A percentile compares a stretch with the other conserved stretches of the same genome.
Evolutionary conservation across 805 yeast genomes (phyloP).

Genomic region (Hermanozyma aechmeae): DNA sequence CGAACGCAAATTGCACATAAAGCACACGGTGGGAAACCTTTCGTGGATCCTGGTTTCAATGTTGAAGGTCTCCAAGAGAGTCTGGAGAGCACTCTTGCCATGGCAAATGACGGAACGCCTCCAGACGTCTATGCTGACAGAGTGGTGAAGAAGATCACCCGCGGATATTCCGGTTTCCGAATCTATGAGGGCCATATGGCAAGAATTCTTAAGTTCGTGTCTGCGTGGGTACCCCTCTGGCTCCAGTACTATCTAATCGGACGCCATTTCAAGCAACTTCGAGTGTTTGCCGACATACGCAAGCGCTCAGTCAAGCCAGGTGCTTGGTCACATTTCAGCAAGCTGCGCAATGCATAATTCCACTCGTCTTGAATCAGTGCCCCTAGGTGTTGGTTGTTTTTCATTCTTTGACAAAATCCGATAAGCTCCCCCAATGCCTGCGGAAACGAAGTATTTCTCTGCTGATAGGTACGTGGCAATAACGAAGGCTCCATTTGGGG

Average conservation of each 20-base stretch:
- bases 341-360: too few species aligned
- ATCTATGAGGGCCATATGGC: conserved; percentile 19
- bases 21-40: not conserved
- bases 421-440: too few species aligned
- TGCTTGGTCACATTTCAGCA: too few species aligned
- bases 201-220: conserved; percentile 8
- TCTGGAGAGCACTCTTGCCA: not conserved
- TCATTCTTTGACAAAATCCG: too few species aligned
- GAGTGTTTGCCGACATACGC: conserved; percentile 9
- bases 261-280: conserved; percentile 16
- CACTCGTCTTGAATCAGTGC: too few species aligned
- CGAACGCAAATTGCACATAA: not conserved
- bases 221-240: conserved; percentile 17
- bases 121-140: conserved; percentile 18
- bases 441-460: too few species aligned
- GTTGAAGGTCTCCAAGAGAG: not conserved
- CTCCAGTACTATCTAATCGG: conserved; percentile 12
- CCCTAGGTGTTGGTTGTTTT: too few species aligned
- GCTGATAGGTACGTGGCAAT: too few species aligned
- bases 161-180: conserved; percentile 16
- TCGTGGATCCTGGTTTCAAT: not conserved
- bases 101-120: conserved; percentile 1
- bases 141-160: conserved; percentile 11
- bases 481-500: too few species aligned
- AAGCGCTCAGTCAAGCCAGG: too few species aligned